These are phyloP conservation scores for Neofusicoccum ribis DNA, from an alignment of 2,329 filamentous ascomycete species.

Conservation along the genomic window DNA sequence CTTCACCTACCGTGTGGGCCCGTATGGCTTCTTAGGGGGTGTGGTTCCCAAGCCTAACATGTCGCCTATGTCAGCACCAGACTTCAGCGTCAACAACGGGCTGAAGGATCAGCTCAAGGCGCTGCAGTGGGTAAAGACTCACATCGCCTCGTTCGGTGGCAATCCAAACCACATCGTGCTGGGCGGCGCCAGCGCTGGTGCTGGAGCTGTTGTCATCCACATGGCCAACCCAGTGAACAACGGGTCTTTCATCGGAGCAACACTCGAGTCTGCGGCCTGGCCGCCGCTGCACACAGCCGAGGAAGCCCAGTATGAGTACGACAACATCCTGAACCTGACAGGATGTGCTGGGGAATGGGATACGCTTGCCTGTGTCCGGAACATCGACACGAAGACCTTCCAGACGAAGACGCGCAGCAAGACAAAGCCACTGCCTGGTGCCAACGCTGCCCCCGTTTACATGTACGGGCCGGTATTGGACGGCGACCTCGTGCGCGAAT, in stretches of 20 bases:
- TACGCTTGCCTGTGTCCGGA: constrained; percentile 40
- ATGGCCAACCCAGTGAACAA: constrained; percentile 40
- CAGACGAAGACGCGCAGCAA: constrained; percentile 39
- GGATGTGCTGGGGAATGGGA: constrained; percentile 32
- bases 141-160: constrained; percentile 40
- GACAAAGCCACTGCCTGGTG: constrained; percentile 41
- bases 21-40: constrained; percentile 40
- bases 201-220: constrained; percentile 39
- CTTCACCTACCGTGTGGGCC: constrained; percentile 43
- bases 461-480: constrained; percentile 47
- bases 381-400: constrained; percentile 37
- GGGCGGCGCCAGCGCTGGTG: constrained; percentile 43
- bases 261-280: constrained; percentile 38
- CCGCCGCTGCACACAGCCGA: constrained; percentile 40
- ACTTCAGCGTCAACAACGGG: constrained; percentile 38
- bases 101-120: constrained; percentile 39
- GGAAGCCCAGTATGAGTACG: constrained; percentile 45
- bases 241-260: constrained; percentile 37
- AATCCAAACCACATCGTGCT: constrained; percentile 41
- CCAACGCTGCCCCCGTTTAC: constrained; percentile 34
- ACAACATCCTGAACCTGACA: constrained; percentile 35
- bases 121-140: constrained; percentile 38
- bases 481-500: constrained; percentile 43
- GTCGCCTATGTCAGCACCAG: neutral
- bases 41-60: constrained; percentile 27